Base-by-base conservation (phyloP, 1,284 basidiomycete species). In the Marasmius sp. region DNA sequence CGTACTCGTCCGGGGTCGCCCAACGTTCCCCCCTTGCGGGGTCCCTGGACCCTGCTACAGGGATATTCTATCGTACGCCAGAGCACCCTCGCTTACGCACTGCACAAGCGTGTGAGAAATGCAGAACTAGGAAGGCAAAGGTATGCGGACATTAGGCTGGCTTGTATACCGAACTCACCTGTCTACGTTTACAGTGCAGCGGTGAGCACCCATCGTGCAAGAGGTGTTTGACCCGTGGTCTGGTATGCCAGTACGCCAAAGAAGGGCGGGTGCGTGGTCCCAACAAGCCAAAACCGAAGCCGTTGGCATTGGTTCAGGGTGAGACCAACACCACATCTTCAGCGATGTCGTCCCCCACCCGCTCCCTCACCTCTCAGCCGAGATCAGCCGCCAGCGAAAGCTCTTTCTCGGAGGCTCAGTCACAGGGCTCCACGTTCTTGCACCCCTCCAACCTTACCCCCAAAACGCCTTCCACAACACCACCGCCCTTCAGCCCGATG, bases 61-160 rank as follows among this genome's bases (percentile, higher is more conserved):
- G 84, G 14, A 80, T 86, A 47, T 87, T 86, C 68, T 85, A 86
- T 70, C 80, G 79, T 7, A 81, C 82, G 1, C 79, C 83, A 1
- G 85, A 88, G 66, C 85, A 86, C 58, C 82, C 84, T 1, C 80
- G 86, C 2, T 71, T 88, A 43, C 77, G 85, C 51, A 88, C 85
- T 0, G 80, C 81, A 1, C 85, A 87, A 67, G 85, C 85, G 8
- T 88, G 86, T 70, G 83, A 87, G 65, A 85, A 86, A 66, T 87
- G 86, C 69, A 76, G 86, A 10, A 79, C 79, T 5, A 74, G 86
- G 53, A 88, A 88, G 71, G 85, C 85, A 51, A 88, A 87, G 77
- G 86, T 87, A 67, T 69, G 73, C 27, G 16, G 67, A 22, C 62
- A 63, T 39, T 4, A 18, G 34, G 10, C 27, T 49, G 16, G 18